A percentile compares a stretch with the other conserved stretches of the same genome.
Evolutionary conservation across 2,329 filamentous ascomycete species (phyloP).

Genomic region (Neophaeococcomyces aloes): DNA sequence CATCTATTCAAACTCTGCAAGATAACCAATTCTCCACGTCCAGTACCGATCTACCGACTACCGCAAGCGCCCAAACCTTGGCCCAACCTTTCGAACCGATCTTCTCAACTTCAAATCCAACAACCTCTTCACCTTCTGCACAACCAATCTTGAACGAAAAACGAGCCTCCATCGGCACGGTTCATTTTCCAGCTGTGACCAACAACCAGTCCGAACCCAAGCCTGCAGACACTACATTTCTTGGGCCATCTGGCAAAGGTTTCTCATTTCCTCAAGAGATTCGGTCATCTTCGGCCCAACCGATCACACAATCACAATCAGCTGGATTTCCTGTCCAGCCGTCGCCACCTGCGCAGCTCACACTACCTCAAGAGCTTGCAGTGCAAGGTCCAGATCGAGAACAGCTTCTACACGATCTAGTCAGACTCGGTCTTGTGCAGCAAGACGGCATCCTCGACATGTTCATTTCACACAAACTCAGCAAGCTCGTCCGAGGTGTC

Average conservation of each 20-base stretch:
- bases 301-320: neutral
- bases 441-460: constrained; percentile 8
- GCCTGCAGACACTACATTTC: neutral
- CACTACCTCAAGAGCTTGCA: neutral
- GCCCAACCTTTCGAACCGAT: constrained; percentile 2
- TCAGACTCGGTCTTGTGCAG: constrained; percentile 7
- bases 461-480: constrained; percentile 2
- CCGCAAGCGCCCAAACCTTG: neutral
- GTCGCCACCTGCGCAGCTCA: neutral
- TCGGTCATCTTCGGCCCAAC: neutral
- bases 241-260: neutral
- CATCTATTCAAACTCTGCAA: neutral
- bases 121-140: neutral
- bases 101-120: neutral
- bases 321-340: neutral
- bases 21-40: too few relatives aligned
- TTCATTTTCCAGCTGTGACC: neutral
- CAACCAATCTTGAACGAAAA: neutral
- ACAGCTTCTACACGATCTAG: neutral
- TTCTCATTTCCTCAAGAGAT: neutral
- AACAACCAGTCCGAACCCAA: neutral
- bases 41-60: neutral
- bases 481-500: neutral
- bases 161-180: neutral
- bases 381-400: neutral